phyloP scores from a whole-genome alignment of 768 basidiomycete genomes.

The Candolleomyces eurysporus region DNA sequence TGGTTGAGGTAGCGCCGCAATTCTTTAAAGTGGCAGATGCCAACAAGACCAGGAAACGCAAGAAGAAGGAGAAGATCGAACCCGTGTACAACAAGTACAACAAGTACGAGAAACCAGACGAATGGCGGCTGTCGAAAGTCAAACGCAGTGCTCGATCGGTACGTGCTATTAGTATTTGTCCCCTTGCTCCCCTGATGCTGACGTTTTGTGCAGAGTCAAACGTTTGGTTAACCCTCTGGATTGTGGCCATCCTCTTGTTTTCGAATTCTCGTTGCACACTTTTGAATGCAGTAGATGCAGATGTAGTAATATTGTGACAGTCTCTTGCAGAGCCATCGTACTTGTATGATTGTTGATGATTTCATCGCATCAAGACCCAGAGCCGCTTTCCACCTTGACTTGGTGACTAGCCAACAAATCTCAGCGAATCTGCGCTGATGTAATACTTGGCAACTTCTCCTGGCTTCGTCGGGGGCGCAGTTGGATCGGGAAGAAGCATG shows the following conservation, averaged over 20 bases:
- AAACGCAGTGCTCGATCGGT: conserved; percentile 88
- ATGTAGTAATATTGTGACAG: background rate
- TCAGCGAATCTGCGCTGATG: conserved; percentile 72
- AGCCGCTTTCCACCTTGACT: background rate
- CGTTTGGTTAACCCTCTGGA: conserved; percentile 62
- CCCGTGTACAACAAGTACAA: conserved; percentile 95
- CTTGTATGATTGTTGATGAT: background rate
- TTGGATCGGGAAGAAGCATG: conserved; percentile 75
- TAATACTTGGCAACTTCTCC: conserved; percentile 84
- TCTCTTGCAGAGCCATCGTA: background rate
- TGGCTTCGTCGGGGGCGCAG: conserved; percentile 57
- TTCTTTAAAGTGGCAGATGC: conserved; percentile 99
- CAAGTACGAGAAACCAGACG: conserved; percentile 92
- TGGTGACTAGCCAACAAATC: conserved; percentile 78
- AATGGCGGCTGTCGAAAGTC: conserved; percentile 92
- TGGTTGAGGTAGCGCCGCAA: conserved; percentile 95
- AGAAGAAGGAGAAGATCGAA: conserved; percentile 95
- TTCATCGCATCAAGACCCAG: background rate
- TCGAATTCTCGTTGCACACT: background rate
- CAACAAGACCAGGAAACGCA: conserved; percentile 96
- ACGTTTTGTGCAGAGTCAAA: conserved; percentile 65
- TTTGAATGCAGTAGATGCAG: background rate
- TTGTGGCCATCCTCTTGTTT: conserved; percentile 1
- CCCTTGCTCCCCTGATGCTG: conserved; percentile 9
- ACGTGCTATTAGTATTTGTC: conserved; percentile 17